A percentile compares a stretch with the other conserved stretches of the same genome.
Evolutionary conservation across 192 early-diverging fungal species (phyloP).

Genomic region (Backusella luteola): DNA sequence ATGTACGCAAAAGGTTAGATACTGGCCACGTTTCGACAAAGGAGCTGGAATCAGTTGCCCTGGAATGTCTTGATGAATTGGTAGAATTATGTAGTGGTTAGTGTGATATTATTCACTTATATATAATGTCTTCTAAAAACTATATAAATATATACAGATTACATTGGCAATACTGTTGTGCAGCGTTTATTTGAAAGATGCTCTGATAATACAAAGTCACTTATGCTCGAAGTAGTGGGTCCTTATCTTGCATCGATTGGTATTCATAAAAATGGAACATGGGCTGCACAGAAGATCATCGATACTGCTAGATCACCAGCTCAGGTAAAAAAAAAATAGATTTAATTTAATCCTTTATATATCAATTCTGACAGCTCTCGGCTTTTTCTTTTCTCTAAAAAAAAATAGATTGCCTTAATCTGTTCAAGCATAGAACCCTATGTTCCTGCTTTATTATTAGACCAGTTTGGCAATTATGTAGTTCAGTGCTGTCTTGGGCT

Average conservation of each 20-base stretch:
- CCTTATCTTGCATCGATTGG: constrained; percentile 89
- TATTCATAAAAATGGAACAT: constrained; percentile 99
- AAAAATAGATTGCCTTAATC: constrained; percentile 40
- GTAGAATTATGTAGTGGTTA: constrained; percentile 90
- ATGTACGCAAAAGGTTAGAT: constrained; percentile 87
- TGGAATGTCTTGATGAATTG: constrained; percentile 80
- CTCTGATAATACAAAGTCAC: constrained; percentile 62
- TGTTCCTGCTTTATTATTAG: constrained; percentile 85
- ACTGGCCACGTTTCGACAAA: constrained; percentile 57
- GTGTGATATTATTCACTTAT: background rate
- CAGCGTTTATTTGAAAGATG: constrained; percentile 90
- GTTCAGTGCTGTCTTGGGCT: constrained; percentile 94
- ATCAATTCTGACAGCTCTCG: background rate
- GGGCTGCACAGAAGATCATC: constrained; percentile 97
- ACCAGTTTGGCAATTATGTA: constrained; percentile 99
- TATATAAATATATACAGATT: constrained; percentile 57
- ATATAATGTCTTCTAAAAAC: constrained; percentile 17
- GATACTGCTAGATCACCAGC: constrained; percentile 74
- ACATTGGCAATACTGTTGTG: constrained; percentile 95
- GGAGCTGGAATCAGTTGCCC: constrained; percentile 76
- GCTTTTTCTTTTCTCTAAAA: constrained; percentile 29
- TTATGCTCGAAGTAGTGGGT: constrained; percentile 72
- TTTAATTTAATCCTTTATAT: background rate
- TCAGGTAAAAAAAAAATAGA: constrained; percentile 42
- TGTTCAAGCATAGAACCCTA: constrained; percentile 61